These are phyloP conservation scores for Solanum paucissectum DNA, from an alignment of 257 asterid species.

Conservation along the genomic window DNA sequence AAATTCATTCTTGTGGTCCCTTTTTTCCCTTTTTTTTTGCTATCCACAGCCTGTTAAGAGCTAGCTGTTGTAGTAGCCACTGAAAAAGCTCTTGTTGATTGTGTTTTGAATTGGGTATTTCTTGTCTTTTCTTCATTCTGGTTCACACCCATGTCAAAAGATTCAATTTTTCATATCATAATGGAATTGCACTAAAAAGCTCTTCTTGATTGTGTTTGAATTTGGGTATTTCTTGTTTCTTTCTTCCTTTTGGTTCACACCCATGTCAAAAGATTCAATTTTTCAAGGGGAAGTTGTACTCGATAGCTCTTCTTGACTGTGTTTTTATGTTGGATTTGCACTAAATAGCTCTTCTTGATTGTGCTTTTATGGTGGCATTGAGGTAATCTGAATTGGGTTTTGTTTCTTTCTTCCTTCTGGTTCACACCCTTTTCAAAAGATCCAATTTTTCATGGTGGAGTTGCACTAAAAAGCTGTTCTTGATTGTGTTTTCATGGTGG, in stretches of 20 bases:
- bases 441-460: background rate
- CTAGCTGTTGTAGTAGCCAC: constrained; percentile 14
- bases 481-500: constrained; percentile 12
- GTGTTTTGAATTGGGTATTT: background rate
- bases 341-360: constrained; percentile 8
- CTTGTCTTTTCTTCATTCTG: background rate
- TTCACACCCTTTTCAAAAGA: constrained; percentile 9
- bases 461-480: constrained; percentile 7
- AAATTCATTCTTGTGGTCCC: background rate
- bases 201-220: background rate
- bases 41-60: constrained; percentile 35
- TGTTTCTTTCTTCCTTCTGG: background rate
- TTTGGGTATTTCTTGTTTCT: background rate
- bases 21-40: no score
- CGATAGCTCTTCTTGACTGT: constrained; percentile 1
- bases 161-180: background rate
- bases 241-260: background rate
- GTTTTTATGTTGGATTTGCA: background rate
- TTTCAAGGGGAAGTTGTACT: background rate
- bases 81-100: background rate
- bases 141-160: background rate
- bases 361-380: constrained; percentile 9
- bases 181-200: constrained; percentile 5
- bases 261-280: constrained; percentile 10
- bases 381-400: background rate